Base-by-base conservation (phyloP, 306 rosid species). In the Malus sylvestris region DNA sequence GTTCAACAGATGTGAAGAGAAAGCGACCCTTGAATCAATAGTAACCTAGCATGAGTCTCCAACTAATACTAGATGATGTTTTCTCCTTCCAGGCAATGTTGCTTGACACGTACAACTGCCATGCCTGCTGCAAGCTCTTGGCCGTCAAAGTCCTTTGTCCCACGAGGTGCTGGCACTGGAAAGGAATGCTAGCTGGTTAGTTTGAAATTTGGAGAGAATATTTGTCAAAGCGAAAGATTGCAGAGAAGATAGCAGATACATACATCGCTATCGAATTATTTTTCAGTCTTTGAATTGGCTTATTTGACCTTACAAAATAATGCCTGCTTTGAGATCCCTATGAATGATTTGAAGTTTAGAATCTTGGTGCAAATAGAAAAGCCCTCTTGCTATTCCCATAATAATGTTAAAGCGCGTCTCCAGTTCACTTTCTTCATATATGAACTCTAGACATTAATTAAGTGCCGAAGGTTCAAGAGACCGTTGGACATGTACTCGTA, bases 361-460 rank as follows among this genome's bases (percentile, higher is more conserved):
- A 78, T 71, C 82, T 40, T 71, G 66, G 58, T 78, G 13, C 29
- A 71, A 42, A 46, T 78, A 64, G 8, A 78, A 67, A 71, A 78
- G 72, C 1, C 77, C 73, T 49, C 67, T 72, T 53, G 72, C 73
- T 5, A 72, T 72, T 13, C 82, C 78, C 57, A 29, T 10, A 18
- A 79, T 14, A 52, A 65, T 53, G 35, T 74, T 53, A 49, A 63
- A 20, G 6, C 42, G 30, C 10, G 3, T 11, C 19, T 55, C 20
- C 53, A 3, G 32, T 30, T 30, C 32, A 30, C 32, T 30, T 3
- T 30, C 32, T 30, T 30, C 32, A 30, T 30, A 30, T 30, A 30
- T 30, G 32, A 30, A 30, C 32, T 30, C 66, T 12, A 13, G 16
- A 14, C 16, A 61, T 3, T 60, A 25, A 30, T 30, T 32, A 32